These are phyloP conservation scores for Tuber melanosporum DNA, from an alignment of 495 filamentous ascomycete species.

Conservation along the genomic window DNA sequence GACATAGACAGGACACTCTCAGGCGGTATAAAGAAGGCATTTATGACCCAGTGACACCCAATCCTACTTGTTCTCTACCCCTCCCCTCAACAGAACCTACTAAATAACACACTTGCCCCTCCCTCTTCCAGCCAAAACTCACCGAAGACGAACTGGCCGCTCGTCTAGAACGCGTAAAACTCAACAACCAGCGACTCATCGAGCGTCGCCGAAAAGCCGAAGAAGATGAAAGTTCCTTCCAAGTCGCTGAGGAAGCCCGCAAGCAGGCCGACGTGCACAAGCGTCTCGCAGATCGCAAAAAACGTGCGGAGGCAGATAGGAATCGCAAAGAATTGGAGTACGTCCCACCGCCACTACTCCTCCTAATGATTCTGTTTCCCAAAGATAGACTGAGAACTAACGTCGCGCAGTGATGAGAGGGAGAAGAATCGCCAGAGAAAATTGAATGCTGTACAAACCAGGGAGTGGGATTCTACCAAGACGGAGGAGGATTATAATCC, in stretches of 20 bases:
- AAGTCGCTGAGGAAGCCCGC: slow-evolving; percentile 49
- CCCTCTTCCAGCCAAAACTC: slow-evolving; percentile 45
- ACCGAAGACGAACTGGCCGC: slow-evolving; percentile 50
- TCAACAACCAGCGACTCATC: slow-evolving; percentile 46
- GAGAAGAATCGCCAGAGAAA: slow-evolving; percentile 68
- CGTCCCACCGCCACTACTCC: slow-evolving; percentile 15
- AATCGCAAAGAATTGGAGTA: slow-evolving; percentile 49
- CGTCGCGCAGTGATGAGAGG: slow-evolving; percentile 48
- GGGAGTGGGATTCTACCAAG: slow-evolving; percentile 75
- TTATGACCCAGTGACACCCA: slow-evolving; percentile 7
- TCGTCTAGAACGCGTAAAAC: slow-evolving; percentile 51
- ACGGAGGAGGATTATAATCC: slow-evolving; percentile 53
- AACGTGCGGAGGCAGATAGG: slow-evolving; percentile 48
- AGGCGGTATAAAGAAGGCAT: slow-evolving; percentile 34
- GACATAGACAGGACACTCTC: slow-evolving; percentile 27
- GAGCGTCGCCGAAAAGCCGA: slow-evolving; percentile 49
- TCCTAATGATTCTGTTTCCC: not conserved
- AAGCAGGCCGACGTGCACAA: slow-evolving; percentile 51
- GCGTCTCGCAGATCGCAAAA: slow-evolving; percentile 46
- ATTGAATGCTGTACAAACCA: slow-evolving; percentile 55
- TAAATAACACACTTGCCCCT: not conserved
- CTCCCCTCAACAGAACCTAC: not conserved
- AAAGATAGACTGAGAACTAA: not conserved
- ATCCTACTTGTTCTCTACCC: not conserved
- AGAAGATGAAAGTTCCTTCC: slow-evolving; percentile 48